phyloP scores from a whole-genome alignment of 202 grass and related monocot genomes.

The Sporobolus alterniflorus region DNA sequence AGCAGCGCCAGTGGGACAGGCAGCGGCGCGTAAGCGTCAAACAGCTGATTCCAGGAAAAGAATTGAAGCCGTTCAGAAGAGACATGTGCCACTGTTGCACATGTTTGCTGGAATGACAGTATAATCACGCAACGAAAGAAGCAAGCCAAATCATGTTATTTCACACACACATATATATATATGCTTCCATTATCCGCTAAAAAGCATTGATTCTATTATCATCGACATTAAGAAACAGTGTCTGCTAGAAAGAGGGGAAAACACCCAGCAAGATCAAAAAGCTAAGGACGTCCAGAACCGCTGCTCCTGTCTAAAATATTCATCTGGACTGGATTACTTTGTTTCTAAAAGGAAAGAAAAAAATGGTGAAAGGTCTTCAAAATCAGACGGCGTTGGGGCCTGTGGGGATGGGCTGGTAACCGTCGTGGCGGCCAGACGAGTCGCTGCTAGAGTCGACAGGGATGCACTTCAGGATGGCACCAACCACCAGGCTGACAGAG shows the following conservation, averaged over 20 bases:
- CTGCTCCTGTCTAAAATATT: not conserved
- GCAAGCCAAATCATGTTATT: not conserved
- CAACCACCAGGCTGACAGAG: constrained; percentile 55
- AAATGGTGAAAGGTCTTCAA: not conserved
- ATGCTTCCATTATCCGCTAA: not conserved
- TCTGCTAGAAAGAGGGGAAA: constrained; percentile 14
- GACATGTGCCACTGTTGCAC: no score
- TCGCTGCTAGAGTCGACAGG: constrained; percentile 39
- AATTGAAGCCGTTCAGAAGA: no score
- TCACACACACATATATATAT: no score
- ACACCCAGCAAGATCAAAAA: not conserved
- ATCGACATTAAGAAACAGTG: not conserved
- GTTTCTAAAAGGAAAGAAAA: not conserved
- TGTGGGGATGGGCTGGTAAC: constrained; percentile 71
- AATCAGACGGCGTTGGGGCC: constrained; percentile 71
- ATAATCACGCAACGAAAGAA: not conserved
- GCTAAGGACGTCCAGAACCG: not conserved
- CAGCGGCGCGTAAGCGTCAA: no score
- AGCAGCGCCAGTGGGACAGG: no score
- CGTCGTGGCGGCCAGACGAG: constrained; percentile 27
- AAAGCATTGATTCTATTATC: not conserved
- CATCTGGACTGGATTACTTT: not conserved
- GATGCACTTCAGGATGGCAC: constrained; percentile 70
- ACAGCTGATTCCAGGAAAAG: no score
- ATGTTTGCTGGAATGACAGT: no score